Base-by-base conservation (phyloP, 2,329 filamentous ascomycete genomes). In the Botrytis porri region DNA sequence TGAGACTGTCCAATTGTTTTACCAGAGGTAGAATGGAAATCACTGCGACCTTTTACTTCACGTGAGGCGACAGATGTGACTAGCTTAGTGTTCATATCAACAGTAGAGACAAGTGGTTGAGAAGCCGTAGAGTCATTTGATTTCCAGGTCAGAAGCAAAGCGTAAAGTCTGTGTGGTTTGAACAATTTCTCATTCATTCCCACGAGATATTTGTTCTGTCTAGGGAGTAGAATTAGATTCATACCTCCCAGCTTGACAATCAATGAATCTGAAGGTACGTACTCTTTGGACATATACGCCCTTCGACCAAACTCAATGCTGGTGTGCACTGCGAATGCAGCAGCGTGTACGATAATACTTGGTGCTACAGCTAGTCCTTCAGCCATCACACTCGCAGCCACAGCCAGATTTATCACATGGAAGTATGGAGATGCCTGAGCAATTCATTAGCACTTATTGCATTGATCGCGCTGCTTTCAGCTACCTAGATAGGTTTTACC, bases 101-200 rank as follows among this genome's bases (percentile, higher is more conserved):
- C 74, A 10, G 73, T 54, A 74, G 77, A 69, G n/a, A 77, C 71
- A 22, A 69, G 66, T 10, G 63, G 32, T 32, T 60, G 73, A 7
- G 77, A 76, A 22, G 4, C 2, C 1, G 70, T 16, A 32, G 65
- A 69, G 18, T 12, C 37, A 9, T 83, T 82, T 0, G 85, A 84
- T 66, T 85, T 85, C 81, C 84, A 89, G 1, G 86, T 85, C 81
- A 90, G 84, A 57, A 91, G 82, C 39, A 88, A 81, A 73, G 83
- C 85, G 79, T 85, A 87, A 0, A 90, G 82, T 0, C 88, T 88
- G 2, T 84, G 84, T 0, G 88, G 88, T 64, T 83, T 84, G 78
- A 90, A 91, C 73, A 89, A 84, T 6, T 86, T 82, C 12, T 84
- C 81, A 76, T 90, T 90, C 77, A 88, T 83, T 41, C 82, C 80